Percentiles rank a stretch among this genome's conserved stretches.
Evolutionary conservation across 805 yeast species (phyloP).

Genomic region (Yamadazyma insecticola): DNA sequence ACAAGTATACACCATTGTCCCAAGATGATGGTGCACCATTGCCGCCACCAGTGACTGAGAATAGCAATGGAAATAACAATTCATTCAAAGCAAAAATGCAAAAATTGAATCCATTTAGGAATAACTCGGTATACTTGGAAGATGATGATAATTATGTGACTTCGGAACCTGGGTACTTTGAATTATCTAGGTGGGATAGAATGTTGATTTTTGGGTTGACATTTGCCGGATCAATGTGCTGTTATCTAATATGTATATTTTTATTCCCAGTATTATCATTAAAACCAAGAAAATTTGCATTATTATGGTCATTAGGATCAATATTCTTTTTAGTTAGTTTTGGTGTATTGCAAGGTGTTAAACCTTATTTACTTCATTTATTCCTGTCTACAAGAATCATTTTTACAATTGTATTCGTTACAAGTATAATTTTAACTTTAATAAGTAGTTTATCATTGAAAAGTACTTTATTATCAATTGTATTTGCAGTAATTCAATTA

Average conservation of each 20-base stretch:
- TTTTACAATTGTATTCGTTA: conserved; percentile 33
- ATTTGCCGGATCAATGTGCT: conserved; percentile 37
- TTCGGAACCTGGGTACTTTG: conserved; percentile 39
- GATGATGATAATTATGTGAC: conserved; percentile 42
- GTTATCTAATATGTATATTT: conserved; percentile 40
- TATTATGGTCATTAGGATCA: conserved; percentile 45
- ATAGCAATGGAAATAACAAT: neutral
- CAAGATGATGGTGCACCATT: conserved; percentile 32
- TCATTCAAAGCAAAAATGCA: conserved; percentile 27
- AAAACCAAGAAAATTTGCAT: conserved; percentile 42
- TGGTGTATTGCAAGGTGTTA: conserved; percentile 41
- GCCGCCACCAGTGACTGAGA: conserved; percentile 36
- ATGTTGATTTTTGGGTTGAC: conserved; percentile 42
- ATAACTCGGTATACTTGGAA: conserved; percentile 32
- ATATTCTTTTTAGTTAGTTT: conserved; percentile 43
- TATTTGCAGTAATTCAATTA: conserved; percentile 39
- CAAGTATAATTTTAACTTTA: conserved; percentile 38
- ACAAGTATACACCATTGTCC: conserved; percentile 25
- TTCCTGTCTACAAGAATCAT: conserved; percentile 37
- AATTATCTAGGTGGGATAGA: conserved; percentile 43
- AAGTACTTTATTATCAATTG: conserved; percentile 33
- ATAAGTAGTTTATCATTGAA: conserved; percentile 31
- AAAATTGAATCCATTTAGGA: conserved; percentile 36
- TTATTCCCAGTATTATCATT: conserved; percentile 38
- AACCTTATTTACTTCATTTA: conserved; percentile 36